phyloP scores from a whole-genome alignment of 2,329 filamentous ascomycete genomes.

The Arthrobotrys pseudoclavata region DNA sequence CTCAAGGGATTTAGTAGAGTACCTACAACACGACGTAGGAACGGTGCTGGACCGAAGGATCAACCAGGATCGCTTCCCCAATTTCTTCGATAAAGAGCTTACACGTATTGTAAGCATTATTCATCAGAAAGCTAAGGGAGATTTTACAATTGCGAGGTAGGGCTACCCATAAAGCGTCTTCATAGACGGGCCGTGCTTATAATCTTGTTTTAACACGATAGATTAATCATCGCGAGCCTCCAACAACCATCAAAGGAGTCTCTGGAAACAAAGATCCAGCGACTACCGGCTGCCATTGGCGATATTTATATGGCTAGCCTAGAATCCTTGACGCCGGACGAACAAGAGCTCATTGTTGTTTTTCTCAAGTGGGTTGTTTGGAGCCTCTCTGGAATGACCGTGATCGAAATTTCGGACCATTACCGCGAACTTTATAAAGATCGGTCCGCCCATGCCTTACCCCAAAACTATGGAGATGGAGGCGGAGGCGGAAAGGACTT shows the following conservation, averaged over 20 bases:
- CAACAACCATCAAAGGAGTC: conserved; percentile 47
- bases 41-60: conserved; percentile 21
- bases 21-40: conserved; percentile 24
- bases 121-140: conserved; percentile 43
- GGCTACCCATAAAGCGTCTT: neutral
- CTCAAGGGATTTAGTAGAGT: conserved; percentile 26
- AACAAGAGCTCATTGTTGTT: conserved; percentile 30
- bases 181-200: neutral
- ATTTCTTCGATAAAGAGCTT: conserved; percentile 24
- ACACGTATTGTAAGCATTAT: conserved; percentile 35
- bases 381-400: conserved; percentile 18
- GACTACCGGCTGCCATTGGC: conserved; percentile 39
- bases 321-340: conserved; percentile 31
- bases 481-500: neutral
- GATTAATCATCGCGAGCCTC: conserved; percentile 39
- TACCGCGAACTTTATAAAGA: conserved; percentile 39
- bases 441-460: too few species aligned
- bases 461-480: neutral
- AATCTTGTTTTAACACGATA: neutral
- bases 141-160: conserved; percentile 45
- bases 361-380: conserved; percentile 37
- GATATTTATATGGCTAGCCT: conserved; percentile 46
- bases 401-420: conserved; percentile 34
- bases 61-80: neutral
- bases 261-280: conserved; percentile 29